Evolutionary conservation across 495 filamentous ascomycete species (phyloP), one percentile per base, ranked within the genome.

Genomic region (Entonaema liquescens): DNA sequence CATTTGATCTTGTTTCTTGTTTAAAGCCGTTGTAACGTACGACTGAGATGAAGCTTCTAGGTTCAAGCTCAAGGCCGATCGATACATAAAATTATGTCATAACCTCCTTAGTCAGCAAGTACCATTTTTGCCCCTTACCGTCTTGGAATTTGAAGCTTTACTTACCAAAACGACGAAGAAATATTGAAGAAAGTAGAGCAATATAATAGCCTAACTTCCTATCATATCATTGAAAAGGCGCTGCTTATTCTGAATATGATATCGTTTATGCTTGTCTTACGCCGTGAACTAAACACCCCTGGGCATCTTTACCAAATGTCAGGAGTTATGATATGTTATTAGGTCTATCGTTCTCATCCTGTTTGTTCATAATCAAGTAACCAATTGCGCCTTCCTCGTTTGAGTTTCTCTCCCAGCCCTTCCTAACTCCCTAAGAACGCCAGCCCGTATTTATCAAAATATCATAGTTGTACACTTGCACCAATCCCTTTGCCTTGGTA

Each of bases 401-500:
- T 3, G 40, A 26, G 9, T 59, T 23, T 11, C 12, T 52, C 23
- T 53, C 12, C 19, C 5, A 53, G 21, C 58, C 52, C 33, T 49
- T 35, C 52, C 62, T 58, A 31, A 54, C 31, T 53, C 42, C 28
- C 29, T 17, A 42, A 53, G 23, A 72, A 72, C 70, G 70, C 70
- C 70, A 31, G 25, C 13, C 50, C 26, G 33, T 21, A 19, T 36
- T 40, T 19, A 42, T 50, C 65, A 54, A 62, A 67, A 44, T 26
- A 60, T 73, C 72, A 94, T 61, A 92, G 66, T 67, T 85, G 86
- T 12, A 97, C 85, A 64, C 85, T 87, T 0, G 93, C 92, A 21
- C 89, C 91, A 78, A 97, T 94, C 0, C 90, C 89, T 74, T 84
- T 86, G 21, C 91, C 92, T 65, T 83, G 72, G 78, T 91, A 93